These are phyloP conservation scores for Gomphus bonarii DNA, from an alignment of 1,284 basidiomycete genomes.

Conservation along the genomic window DNA sequence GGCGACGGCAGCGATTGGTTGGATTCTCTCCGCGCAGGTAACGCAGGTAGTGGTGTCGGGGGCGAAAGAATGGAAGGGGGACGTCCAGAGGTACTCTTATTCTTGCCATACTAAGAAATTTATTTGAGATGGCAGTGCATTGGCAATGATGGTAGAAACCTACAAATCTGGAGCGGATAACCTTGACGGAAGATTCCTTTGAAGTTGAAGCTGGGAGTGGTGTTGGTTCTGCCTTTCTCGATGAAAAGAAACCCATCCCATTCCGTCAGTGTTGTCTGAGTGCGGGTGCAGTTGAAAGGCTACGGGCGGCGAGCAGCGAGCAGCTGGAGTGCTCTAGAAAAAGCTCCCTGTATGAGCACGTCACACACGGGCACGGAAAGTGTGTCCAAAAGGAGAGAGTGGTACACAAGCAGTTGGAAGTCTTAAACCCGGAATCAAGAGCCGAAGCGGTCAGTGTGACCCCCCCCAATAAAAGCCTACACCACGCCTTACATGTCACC, in stretches of 20 bases:
- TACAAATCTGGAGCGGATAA: constrained; percentile 68
- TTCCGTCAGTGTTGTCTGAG: neutral
- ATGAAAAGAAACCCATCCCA: constrained; percentile 34
- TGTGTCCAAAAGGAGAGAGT: neutral
- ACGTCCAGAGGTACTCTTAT: constrained; percentile 46
- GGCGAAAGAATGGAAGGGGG: constrained; percentile 24
- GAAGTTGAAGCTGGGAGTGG: constrained; percentile 21
- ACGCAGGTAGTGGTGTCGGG: constrained; percentile 25
- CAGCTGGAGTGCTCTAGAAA: neutral
- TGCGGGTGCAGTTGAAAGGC: neutral
- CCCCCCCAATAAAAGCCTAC: neutral
- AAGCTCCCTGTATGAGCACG: neutral
- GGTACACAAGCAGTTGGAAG: neutral
- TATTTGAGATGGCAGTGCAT: neutral
- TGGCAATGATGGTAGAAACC: constrained; percentile 21
- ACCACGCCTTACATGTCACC: neutral
- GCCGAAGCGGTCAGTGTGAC: neutral
- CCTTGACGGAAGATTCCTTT: constrained; percentile 42
- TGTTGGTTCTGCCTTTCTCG: constrained; percentile 21
- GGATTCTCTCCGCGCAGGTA: constrained; percentile 16
- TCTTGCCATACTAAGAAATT: constrained; percentile 46
- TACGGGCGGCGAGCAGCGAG: neutral
- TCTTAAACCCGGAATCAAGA: neutral
- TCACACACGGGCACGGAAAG: neutral
- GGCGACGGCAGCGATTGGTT: constrained; percentile 16